Evolutionary conservation across 2,329 filamentous ascomycete species (phyloP).

Genomic region (Colletotrichum zoysiae): DNA sequence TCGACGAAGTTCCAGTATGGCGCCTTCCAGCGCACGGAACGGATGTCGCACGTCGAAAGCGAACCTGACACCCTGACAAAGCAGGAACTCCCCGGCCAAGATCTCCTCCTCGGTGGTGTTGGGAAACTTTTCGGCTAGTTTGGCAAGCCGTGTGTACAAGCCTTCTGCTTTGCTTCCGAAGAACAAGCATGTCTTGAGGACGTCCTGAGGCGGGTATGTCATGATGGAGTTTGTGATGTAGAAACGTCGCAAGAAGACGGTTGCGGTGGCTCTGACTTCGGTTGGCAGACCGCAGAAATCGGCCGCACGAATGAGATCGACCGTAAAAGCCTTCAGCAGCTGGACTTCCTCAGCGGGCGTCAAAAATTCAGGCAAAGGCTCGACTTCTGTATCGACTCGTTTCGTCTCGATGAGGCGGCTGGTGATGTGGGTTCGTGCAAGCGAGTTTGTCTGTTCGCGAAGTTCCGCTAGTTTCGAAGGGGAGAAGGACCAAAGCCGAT

Average conservation of each 20-base stretch:
- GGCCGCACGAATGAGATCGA: constrained; percentile 69
- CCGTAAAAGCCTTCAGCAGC: constrained; percentile 82
- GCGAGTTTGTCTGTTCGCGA: constrained; percentile 81
- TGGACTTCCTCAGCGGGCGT: constrained; percentile 85
- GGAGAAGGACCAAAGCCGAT: constrained; percentile 92
- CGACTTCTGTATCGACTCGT: constrained; percentile 46
- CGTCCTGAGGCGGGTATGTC: constrained; percentile 92
- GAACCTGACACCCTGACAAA: constrained; percentile 93
- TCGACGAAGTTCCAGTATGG: constrained; percentile 83
- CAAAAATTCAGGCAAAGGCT: constrained; percentile 77
- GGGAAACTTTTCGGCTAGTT: constrained; percentile 77
- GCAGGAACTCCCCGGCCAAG: constrained; percentile 89
- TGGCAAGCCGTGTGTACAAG: constrained; percentile 73
- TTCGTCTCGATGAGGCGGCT: constrained; percentile 63
- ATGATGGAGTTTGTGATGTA: constrained; percentile 96
- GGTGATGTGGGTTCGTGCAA: constrained; percentile 74
- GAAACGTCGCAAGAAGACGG: constrained; percentile 92
- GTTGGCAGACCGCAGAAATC: constrained; percentile 65
- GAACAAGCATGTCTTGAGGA: constrained; percentile 91
- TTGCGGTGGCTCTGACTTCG: constrained; percentile 73
- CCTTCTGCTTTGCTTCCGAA: constrained; percentile 95
- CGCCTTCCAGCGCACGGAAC: constrained; percentile 87
- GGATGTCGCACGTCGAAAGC: constrained; percentile 94
- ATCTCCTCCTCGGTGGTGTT: constrained; percentile 84
- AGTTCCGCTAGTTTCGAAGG: constrained; percentile 77